These are phyloP conservation scores for Podaxis sp. DNA, from an alignment of 768 basidiomycete genomes.

Conservation along the genomic window DNA sequence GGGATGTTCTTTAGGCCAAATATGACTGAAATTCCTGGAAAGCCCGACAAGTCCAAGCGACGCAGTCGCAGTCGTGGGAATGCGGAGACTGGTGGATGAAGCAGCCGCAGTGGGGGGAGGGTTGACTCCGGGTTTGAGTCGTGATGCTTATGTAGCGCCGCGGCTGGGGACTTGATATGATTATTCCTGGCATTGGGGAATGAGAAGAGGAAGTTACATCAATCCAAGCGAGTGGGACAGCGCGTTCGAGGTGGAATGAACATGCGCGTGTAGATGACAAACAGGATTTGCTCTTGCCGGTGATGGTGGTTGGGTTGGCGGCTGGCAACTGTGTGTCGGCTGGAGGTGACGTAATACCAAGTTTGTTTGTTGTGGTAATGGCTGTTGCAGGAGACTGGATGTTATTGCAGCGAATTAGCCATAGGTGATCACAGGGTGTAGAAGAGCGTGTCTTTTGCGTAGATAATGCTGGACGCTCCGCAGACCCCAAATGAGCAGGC, in stretches of 20 bases:
- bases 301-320: not conserved
- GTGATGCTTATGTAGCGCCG: not conserved
- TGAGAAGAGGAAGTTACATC: not conserved
- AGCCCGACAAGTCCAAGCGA: slow-evolving; percentile 2
- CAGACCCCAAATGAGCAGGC: not conserved
- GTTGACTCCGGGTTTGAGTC: slow-evolving; percentile 3
- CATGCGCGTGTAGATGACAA: not conserved
- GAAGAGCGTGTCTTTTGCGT: not conserved
- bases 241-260: not conserved
- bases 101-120: not conserved
- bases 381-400: not conserved
- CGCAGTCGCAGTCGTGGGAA: not conserved
- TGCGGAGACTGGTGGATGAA: not conserved
- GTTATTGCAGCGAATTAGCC: not conserved
- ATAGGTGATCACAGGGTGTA: not conserved
- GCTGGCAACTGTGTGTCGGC: not conserved
- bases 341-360: not conserved
- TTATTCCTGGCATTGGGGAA: not conserved
- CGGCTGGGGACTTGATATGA: not conserved
- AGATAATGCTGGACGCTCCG: not conserved
- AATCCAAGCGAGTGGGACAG: not conserved
- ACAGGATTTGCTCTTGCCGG: not conserved
- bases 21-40: not conserved
- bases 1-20: not conserved
- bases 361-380: not conserved